Evolutionary conservation across 257 asterid species (phyloP).

Genomic region (Orobanche coerulescens): DNA sequence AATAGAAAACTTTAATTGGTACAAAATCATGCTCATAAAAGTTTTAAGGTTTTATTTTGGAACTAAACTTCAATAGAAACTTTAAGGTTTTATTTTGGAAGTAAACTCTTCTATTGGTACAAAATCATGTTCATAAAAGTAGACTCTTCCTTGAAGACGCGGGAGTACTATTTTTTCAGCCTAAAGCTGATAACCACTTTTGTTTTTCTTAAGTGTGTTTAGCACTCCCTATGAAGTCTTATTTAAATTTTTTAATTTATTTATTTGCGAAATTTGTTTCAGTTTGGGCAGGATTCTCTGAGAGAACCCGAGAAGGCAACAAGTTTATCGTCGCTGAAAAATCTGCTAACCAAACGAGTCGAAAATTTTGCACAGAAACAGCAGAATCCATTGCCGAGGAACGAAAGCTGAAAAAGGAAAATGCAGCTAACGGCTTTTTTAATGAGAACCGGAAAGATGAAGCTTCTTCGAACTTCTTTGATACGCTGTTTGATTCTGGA

Average conservation of each 20-base stretch:
- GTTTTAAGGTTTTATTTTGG: too few species aligned
- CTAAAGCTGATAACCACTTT: not conserved
- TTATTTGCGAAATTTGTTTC: constrained; percentile 11
- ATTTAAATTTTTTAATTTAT: not conserved
- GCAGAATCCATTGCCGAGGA: constrained; percentile 73
- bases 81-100: too few species aligned
- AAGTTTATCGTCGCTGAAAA: constrained; percentile 81
- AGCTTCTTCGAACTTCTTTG: constrained; percentile 60
- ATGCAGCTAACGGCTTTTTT: constrained; percentile 48
- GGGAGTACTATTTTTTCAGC: too few species aligned
- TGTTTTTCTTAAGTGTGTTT: too few species aligned
- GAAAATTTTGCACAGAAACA: constrained; percentile 51
- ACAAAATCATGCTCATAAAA: too few species aligned
- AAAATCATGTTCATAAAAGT: too few species aligned
- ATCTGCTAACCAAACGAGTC: constrained; percentile 44
- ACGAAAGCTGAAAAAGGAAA: constrained; percentile 64
- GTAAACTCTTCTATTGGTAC: too few species aligned
- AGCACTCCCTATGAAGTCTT: too few species aligned
- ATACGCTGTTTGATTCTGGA: constrained; percentile 55
- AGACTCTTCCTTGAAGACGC: too few species aligned
- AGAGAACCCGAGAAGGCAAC: constrained; percentile 91
- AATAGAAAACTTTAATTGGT: too few species aligned
- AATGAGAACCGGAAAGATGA: constrained; percentile 41
- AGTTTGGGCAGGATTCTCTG: constrained; percentile 98
- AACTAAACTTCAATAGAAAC: too few species aligned